Evolutionary conservation across 768 basidiomycete genomes (phyloP).

Genomic region (Serpula lacrymans): DNA sequence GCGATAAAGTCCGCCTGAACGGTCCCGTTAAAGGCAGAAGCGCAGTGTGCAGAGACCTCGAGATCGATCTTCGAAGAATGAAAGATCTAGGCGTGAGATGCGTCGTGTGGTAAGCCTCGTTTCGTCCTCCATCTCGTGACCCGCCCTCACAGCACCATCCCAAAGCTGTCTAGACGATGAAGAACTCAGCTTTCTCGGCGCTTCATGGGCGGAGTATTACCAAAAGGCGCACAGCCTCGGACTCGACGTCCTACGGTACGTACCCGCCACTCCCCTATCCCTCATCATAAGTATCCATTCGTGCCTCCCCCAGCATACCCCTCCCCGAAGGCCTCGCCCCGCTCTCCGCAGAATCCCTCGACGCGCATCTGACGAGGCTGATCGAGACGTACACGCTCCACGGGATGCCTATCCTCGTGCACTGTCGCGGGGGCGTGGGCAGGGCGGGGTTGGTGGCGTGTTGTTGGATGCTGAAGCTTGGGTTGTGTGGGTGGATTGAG

Average conservation of each 20-base stretch:
- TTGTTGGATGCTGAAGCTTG: conserved; percentile 90
- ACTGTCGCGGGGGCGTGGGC: conserved; percentile 93
- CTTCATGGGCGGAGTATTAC: conserved; percentile 78
- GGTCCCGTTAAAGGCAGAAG: conserved; percentile 78
- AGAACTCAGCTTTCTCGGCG: conserved; percentile 84
- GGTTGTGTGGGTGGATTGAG: conserved; percentile 73
- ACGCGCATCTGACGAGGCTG: conserved; percentile 61
- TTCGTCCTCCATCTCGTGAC: not conserved
- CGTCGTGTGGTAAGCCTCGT: conserved; percentile 66
- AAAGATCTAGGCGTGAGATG: conserved; percentile 70
- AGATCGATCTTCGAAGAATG: conserved; percentile 74
- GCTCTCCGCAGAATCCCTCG: conserved; percentile 50
- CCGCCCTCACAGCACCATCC: conserved; percentile 3
- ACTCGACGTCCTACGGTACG: conserved; percentile 76
- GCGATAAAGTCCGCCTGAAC: conserved; percentile 56
- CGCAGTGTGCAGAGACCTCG: conserved; percentile 79
- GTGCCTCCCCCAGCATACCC: conserved; percentile 56
- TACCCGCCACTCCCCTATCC: conserved; percentile 2
- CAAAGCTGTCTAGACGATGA: conserved; percentile 78
- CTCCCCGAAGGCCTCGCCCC: conserved; percentile 90
- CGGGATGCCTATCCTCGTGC: conserved; percentile 73
- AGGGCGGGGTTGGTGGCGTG: conserved; percentile 90
- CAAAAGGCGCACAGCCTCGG: conserved; percentile 56
- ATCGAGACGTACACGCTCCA: conserved; percentile 70
- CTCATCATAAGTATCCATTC: not conserved